Base-by-base conservation (phyloP, 2,329 filamentous ascomycete species). In the Periglandula ipomoeae region DNA sequence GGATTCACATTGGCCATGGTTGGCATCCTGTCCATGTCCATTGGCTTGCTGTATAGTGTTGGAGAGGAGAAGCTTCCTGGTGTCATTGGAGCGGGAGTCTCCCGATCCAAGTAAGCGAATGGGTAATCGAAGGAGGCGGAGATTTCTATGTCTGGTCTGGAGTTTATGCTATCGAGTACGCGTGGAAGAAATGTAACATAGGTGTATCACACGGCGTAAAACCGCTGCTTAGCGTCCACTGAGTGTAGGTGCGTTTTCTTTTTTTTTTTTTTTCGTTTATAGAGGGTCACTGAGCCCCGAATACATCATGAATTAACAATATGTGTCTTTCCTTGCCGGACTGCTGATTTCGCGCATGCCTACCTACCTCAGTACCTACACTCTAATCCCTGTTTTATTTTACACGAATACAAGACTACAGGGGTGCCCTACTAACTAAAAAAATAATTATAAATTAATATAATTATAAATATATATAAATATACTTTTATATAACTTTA, bases 61-160 rank as follows among this genome's bases (percentile, higher is more conserved):
- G 93, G 91, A 30, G 80, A 86, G 64, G 83, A 95, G 71, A 85
- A 89, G 68, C 73, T 97, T 55, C 93, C 93, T 0, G 89, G 89
- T 58, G 91, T 98, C 8, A 90, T 98, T 65, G 89, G 89, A n/a
- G 93, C 93, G 43, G 93, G 93, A 54, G 91, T 98, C 34, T 87
- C 85, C 55, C 79, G 82, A 50, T 75, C 82, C 30, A 89, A 84
- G 67, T 79, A 61, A 47, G 6, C 11, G 20, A 43, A 19, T 6
- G 19, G 7, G 37, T 22, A 6, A 41, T 3, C 17, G 17, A 13
- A 2, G 20, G n/a, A 20, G n/a, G 35, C 30, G 48, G 44, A 22
- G 49, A 37, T 49, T 47, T 39, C 51, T 42, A 48, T 49, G 39
- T 47, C 51, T 38, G 51, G 46, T 52, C 50, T 45, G 49, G 50